These are phyloP conservation scores for Globisporangium spinosum DNA, from an alignment of 352 stramenopile genomes.

Conservation along the genomic window DNA sequence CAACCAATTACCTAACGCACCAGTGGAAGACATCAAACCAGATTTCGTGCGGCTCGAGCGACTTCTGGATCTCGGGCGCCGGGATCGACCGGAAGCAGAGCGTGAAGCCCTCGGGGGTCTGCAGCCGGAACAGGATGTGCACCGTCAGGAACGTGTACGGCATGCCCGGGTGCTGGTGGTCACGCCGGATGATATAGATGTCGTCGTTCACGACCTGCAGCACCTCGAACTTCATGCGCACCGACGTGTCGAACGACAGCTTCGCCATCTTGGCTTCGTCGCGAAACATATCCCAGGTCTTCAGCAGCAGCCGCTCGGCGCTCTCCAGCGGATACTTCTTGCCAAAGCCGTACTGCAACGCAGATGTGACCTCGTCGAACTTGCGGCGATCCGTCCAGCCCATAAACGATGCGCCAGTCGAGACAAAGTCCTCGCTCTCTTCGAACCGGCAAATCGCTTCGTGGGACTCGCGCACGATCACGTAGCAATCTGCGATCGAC, in stretches of 20 bases:
- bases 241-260: conserved; percentile 43
- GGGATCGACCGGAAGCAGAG: conserved; percentile 61
- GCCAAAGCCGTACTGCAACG: conserved; percentile 43
- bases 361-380: conserved; percentile 24
- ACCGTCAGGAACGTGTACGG: conserved; percentile 52
- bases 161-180: conserved; percentile 43
- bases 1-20: conserved; percentile 17
- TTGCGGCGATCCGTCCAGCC: conserved; percentile 53
- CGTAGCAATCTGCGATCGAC: conserved; percentile 32
- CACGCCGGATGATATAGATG: conserved; percentile 50
- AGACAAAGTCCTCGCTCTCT: conserved; percentile 29
- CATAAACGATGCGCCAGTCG: conserved; percentile 44
- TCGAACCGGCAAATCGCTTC: conserved; percentile 47
- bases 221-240: conserved; percentile 42
- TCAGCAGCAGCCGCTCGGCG: conserved; percentile 32
- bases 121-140: conserved; percentile 56
- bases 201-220: conserved; percentile 54
- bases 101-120: conserved; percentile 52
- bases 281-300: conserved; percentile 43
- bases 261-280: conserved; percentile 38
- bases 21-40: conserved; percentile 69
- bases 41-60: conserved; percentile 42
- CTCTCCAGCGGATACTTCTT: conserved; percentile 37
- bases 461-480: conserved; percentile 56
- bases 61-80: conserved; percentile 37